These are phyloP conservation scores for Podaxis sp. DNA, from an alignment of 768 basidiomycete species.

Conservation along the genomic window DNA sequence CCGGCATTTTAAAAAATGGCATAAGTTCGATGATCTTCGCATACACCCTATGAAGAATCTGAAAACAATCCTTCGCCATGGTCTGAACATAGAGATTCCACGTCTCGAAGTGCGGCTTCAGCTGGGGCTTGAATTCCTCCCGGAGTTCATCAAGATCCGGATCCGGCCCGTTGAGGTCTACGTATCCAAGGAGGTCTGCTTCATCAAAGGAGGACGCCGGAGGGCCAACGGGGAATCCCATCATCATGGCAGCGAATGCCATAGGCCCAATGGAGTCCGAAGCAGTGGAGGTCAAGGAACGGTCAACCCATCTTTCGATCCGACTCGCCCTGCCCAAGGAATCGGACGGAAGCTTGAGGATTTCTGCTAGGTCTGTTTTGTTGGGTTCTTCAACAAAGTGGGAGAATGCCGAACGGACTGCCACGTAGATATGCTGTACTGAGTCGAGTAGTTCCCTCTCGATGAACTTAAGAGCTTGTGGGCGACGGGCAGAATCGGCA, in stretches of 20 bases:
- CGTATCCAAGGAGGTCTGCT: constrained; percentile 35
- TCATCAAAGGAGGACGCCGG: constrained; percentile 23
- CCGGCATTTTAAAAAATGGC: constrained; percentile 50
- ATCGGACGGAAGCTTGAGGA: constrained; percentile 37
- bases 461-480: constrained; percentile 36
- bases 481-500: constrained; percentile 22
- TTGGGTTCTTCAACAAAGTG: constrained; percentile 38
- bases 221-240: constrained; percentile 31
- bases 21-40: constrained; percentile 42
- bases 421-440: constrained; percentile 34
- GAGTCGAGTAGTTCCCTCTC: constrained; percentile 51
- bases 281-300: constrained; percentile 34
- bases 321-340: constrained; percentile 39
- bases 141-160: constrained; percentile 55
- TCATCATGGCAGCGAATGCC: constrained; percentile 64
- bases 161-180: constrained; percentile 49
- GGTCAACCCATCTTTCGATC: constrained; percentile 49
- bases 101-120: constrained; percentile 53
- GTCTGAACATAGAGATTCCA: constrained; percentile 42
- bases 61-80: constrained; percentile 32
- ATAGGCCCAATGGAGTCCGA: constrained; percentile 39
- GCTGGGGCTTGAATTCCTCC: constrained; percentile 55
- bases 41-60: constrained; percentile 37
- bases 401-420: constrained; percentile 42
- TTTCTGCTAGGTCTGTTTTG: constrained; percentile 36